Base-by-base conservation (phyloP, 805 yeast genomes). In the Yarrowia divulgata region DNA sequence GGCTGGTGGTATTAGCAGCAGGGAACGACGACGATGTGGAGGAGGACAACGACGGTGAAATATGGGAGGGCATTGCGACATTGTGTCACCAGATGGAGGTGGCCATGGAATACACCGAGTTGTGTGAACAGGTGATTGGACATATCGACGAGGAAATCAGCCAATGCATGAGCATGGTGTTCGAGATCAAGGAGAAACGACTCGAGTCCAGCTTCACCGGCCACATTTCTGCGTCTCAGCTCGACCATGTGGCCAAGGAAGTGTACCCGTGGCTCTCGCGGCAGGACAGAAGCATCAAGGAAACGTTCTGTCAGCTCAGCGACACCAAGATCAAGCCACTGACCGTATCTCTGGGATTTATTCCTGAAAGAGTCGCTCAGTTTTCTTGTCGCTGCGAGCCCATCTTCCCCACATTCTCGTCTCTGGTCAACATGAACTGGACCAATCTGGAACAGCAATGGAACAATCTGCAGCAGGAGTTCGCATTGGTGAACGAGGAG, bases 101-200 rank as follows among this genome's bases (percentile, higher is more conserved):
- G 9, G 75, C 77, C 23, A 70, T 70, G 10, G 77, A 75, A 48
- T 75, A 76, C 75, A 72, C 71, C 35, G 77, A 75, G 19, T 57
- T 75, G 34, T 68, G 75, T 58, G 72, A 72, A 40, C 71, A 71
- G 63, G 71, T 75, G 39, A 67, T 75, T 63, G 69, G 72, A 3
- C 76, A 72, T 14, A 72, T 75, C 13, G 73, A 71, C 29, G 68
- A 67, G 18, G 77, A 75, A 62, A 71, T 75, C 18, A 72, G 71
- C 16, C 45, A 57, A 10, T 72, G 75, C 48, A 49, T 57, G 39
- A 58, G 69, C 19, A 50, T 57, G 9, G 69, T 74, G 13, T 73
- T 73, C 55, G 75, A 72, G 49, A 67, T 74, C 39, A 69, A 72
- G 46, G 75, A 73, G 42, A 48, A 64, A 50, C 50, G 70, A 8